Evolutionary conservation across 257 asterid genomes (phyloP).

Genomic region (Penstemon newberryi): DNA sequence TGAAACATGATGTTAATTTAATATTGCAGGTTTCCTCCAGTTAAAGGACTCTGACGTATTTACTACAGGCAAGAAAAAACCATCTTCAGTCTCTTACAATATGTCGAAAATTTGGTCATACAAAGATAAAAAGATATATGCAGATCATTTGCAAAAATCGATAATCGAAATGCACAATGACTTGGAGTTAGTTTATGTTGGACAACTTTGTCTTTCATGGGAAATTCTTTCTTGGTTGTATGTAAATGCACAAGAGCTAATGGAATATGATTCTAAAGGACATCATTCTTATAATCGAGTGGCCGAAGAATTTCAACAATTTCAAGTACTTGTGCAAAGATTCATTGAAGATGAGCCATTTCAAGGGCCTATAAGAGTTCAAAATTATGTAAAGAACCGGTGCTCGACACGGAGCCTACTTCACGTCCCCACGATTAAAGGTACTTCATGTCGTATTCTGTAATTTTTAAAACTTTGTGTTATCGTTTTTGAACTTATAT

Average conservation of each 20-base stretch:
- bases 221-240: constrained; percentile 72
- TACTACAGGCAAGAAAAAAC: constrained; percentile 37
- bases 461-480: background rate
- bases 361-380: constrained; percentile 56
- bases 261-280: constrained; percentile 40
- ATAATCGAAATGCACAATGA: constrained; percentile 50
- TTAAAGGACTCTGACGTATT: constrained; percentile 60
- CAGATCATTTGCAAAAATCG: constrained; percentile 64
- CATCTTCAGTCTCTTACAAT: constrained; percentile 24
- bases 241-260: constrained; percentile 47
- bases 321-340: constrained; percentile 76
- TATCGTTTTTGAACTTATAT: background rate
- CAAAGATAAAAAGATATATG: constrained; percentile 56
- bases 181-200: constrained; percentile 71
- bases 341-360: constrained; percentile 77
- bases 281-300: constrained; percentile 57
- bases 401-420: constrained; percentile 59
- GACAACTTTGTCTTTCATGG: constrained; percentile 79
- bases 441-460: constrained; percentile 22
- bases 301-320: constrained; percentile 71
- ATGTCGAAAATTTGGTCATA: constrained; percentile 44
- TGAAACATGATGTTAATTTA: constrained; percentile 3
- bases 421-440: constrained; percentile 73
- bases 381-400: constrained; percentile 55
- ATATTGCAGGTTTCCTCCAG: constrained; percentile 61